Percentiles rank a stretch among this genome's conserved stretches.
Conservation (phyloP, 1,139 yeast genomes). For the Geotrichum histeridarum region DNA sequence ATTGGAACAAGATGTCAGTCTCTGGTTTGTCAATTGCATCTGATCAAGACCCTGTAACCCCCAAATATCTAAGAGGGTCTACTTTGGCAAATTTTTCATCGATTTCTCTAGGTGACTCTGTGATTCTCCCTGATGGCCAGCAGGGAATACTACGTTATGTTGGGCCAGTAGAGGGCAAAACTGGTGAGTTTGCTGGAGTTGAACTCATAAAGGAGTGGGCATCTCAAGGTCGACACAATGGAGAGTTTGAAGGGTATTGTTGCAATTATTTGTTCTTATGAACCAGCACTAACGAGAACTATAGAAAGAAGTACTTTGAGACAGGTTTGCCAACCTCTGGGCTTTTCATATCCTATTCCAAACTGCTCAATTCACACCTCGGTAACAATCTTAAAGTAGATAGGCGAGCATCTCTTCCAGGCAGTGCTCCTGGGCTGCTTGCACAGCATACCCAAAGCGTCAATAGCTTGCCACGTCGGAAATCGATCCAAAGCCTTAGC, state of each 20-base stretch:
- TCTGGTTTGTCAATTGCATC: not conserved
- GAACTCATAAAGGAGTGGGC: constrained; percentile 67
- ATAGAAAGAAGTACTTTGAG: constrained; percentile 15
- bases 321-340: constrained; percentile 24
- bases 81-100: not conserved
- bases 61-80: not conserved
- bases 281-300: not conserved
- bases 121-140: constrained; percentile 40
- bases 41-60: not conserved
- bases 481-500: too few species aligned
- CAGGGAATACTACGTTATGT: constrained; percentile 64
- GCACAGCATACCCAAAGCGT: too few species aligned
- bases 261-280: not conserved
- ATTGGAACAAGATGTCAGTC: not conserved
- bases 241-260: constrained; percentile 49
- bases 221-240: constrained; percentile 71
- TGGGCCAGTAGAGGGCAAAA: constrained; percentile 70
- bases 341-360: constrained; percentile 23
- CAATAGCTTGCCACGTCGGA: too few species aligned
- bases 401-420: too few species aligned
- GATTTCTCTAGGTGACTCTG: constrained; percentile 36
- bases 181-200: constrained; percentile 79
- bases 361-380: constrained; percentile 1
- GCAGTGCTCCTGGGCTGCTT: too few species aligned
- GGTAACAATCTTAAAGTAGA: too few species aligned